Base-by-base conservation (phyloP, 1,284 basidiomycete species). In the Kwoniella shivajii region DNA sequence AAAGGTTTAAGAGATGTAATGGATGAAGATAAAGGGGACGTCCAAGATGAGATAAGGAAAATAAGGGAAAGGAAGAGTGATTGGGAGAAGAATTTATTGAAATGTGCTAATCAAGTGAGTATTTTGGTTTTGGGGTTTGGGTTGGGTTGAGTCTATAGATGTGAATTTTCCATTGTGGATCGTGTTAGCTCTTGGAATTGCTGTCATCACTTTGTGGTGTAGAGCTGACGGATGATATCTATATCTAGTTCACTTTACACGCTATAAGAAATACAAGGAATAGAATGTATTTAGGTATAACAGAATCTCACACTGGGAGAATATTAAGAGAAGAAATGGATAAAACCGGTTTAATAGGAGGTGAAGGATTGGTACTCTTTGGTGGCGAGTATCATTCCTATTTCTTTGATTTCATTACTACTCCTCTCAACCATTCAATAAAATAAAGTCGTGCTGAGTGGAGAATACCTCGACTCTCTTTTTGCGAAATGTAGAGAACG, bases 81-180 rank as follows among this genome's bases (percentile, higher is more conserved):
- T 11, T 80, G 85, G 38, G 91, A 92, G 68, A 78, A 91, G 13
- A 82, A 82, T 9, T 81, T 92, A 48, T 72, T 92, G 72, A 84
- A 82, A 65, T 92, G 89, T 69, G 88, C 82, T 4, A 92, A 91
- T 68, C 87, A 90, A 82, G 89, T 90, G 42, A 54, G 75, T 65
- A 4, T 22, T 33, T 29, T 31, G n/a, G 6, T 31, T 9, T 29
- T 20, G 14, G n/a, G n/a, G n/a, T n/a, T n/a, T n/a, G n/a, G n/a
- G n/a, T n/a, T n/a, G n/a, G n/a, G n/a, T n/a, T n/a, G n/a, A n/a
- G n/a, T 16, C 37, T 34, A 22, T 16, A 36, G 9, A 33, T 29
- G 58, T 10, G 38, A 47, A 63, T 52, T 39, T 43, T 18, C 13
- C 5, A 6, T 6, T 29, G 29, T 46, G 18, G 22, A 29, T 30